Percentiles rank a stretch among this genome's conserved stretches.
Conservation (phyloP, 2,329 filamentous ascomycete genomes). For the Hypomyces perniciosus region DNA sequence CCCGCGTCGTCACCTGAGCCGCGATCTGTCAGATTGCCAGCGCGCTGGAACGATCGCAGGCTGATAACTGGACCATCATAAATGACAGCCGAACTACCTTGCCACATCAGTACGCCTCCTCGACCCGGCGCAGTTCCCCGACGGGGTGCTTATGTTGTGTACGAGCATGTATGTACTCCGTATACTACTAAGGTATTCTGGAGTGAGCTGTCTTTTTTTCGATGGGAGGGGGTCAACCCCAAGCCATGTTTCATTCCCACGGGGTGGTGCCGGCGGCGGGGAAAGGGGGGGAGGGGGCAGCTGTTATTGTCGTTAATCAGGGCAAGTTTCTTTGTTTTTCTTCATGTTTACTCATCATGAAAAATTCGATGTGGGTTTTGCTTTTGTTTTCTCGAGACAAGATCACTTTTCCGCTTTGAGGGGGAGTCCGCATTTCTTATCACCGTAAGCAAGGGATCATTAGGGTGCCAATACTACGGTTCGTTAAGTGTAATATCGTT, state of each 20-base stretch:
- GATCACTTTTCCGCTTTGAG: slow-evolving; percentile 15
- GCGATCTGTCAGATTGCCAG: slow-evolving; percentile 5
- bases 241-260: slow-evolving; percentile 1
- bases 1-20: neutral
- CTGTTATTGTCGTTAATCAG: neutral
- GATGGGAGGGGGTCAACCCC: no score
- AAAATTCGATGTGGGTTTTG: neutral
- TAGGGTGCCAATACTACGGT: no score
- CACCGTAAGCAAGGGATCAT: slow-evolving; percentile 3
- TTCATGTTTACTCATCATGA: neutral
- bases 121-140: neutral
- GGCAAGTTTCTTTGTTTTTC: neutral
- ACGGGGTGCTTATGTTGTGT: neutral
- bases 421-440: neutral
- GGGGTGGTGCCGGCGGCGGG: neutral
- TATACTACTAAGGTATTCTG: no score
- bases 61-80: slow-evolving; percentile 3
- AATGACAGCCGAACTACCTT: neutral
- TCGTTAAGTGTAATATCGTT: neutral
- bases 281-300: no score
- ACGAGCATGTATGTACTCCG: neutral
- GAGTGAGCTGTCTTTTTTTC: no score
- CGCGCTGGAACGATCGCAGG: slow-evolving; percentile 8
- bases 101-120: neutral
- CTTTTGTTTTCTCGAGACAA: slow-evolving; percentile 20